Percentiles rank a stretch among this genome's conserved stretches.
Evolutionary conservation across 108 stramenopile genomes (phyloP).

Genomic region (Fistulifera solaris): DNA sequence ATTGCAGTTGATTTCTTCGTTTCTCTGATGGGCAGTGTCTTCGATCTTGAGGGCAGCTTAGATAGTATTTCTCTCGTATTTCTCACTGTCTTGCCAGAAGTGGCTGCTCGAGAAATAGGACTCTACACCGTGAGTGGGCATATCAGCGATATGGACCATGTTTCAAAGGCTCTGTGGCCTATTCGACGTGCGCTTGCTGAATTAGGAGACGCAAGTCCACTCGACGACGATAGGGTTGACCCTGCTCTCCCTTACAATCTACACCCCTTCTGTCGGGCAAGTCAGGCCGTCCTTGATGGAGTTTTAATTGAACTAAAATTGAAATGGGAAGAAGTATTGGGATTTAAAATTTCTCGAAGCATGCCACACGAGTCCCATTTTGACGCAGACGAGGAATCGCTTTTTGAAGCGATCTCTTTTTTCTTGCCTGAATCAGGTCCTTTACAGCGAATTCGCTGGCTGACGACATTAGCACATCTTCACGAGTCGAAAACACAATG

Average conservation of each 20-base stretch:
- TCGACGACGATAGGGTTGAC: slow-evolving; percentile 78
- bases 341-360: neutral
- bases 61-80: slow-evolving; percentile 46
- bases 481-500: slow-evolving; percentile 74
- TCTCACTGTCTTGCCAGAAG: slow-evolving; percentile 69
- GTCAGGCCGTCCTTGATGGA: slow-evolving; percentile 78
- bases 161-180: slow-evolving; percentile 68
- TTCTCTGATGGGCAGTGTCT: slow-evolving; percentile 61
- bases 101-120: slow-evolving; percentile 75
- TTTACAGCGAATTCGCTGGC: slow-evolving; percentile 68
- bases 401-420: slow-evolving; percentile 75
- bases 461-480: slow-evolving; percentile 52
- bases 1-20: slow-evolving; percentile 81
- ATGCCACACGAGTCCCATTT: slow-evolving; percentile 18
- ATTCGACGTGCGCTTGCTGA: slow-evolving; percentile 74
- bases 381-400: slow-evolving; percentile 86
- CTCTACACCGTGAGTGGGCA: slow-evolving; percentile 55
- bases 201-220: slow-evolving; percentile 74
- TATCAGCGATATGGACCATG: slow-evolving; percentile 38
- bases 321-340: slow-evolving; percentile 25
- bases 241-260: slow-evolving; percentile 65
- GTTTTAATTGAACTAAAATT: slow-evolving; percentile 77
- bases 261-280: slow-evolving; percentile 54
- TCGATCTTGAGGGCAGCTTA: slow-evolving; percentile 50
- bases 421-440: slow-evolving; percentile 63